phyloP scores from a whole-genome alignment of 345 rosid species.

The Euphorbia peplus region DNA sequence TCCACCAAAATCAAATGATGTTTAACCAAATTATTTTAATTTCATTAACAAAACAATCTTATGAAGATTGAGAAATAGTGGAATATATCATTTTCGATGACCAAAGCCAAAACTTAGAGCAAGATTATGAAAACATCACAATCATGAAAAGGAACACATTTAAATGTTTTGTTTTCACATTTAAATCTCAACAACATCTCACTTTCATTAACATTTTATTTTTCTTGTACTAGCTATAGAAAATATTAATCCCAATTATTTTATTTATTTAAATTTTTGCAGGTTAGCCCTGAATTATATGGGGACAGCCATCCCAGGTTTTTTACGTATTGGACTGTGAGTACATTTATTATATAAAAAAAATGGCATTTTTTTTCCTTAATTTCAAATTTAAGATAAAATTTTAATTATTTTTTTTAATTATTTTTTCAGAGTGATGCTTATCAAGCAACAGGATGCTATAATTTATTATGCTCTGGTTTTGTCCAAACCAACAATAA shows the following conservation, averaged over 20 bases:
- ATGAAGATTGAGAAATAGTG: background rate
- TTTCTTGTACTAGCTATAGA: background rate
- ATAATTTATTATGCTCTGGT: conserved; percentile 91
- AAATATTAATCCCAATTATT: background rate
- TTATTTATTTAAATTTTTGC: conserved; percentile 21
- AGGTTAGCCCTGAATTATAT: conserved; percentile 96
- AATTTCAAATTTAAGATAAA: too few species aligned
- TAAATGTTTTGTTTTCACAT: conserved; percentile 23
- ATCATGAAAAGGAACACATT: conserved; percentile 5
- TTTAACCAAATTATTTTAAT: too few species aligned
- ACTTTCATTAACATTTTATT: conserved; percentile 12
- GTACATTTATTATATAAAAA: conserved; percentile 13
- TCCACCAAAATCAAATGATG: too few species aligned
- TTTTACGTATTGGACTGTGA: conserved; percentile 98
- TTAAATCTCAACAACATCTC: conserved; percentile 36
- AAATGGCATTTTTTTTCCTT: background rate
- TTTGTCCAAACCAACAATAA: conserved; percentile 82
- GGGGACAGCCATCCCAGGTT: conserved; percentile 95
- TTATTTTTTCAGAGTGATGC: conserved; percentile 65
- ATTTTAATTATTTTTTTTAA: background rate
- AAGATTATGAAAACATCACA: background rate
- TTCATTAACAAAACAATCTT: background rate
- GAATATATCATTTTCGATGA: background rate
- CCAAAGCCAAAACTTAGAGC: background rate
- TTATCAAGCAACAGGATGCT: conserved; percentile 94